These are phyloP conservation scores for Clarkia xantiana DNA, from an alignment of 345 rosid species.

Conservation along the genomic window DNA sequence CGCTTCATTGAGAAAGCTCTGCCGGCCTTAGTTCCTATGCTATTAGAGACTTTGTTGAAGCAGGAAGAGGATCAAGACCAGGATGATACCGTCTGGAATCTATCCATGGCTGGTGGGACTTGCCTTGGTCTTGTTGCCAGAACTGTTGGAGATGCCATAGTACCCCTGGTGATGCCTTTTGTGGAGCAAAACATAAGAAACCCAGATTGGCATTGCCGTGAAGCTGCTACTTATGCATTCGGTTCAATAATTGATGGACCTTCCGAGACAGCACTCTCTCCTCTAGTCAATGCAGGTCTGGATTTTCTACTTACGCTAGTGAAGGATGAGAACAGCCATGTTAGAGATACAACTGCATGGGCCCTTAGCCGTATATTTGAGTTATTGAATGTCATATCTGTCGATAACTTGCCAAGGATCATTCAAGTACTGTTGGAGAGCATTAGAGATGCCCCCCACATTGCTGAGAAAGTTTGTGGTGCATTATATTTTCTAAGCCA, in stretches of 20 bases:
- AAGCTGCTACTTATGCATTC: slow-evolving; percentile 92
- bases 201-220: slow-evolving; percentile 74
- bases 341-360: slow-evolving; percentile 95
- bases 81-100: slow-evolving; percentile 74
- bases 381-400: slow-evolving; percentile 65
- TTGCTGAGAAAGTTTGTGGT: slow-evolving; percentile 90
- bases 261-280: slow-evolving; percentile 51
- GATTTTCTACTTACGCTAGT: slow-evolving; percentile 67
- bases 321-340: slow-evolving; percentile 79
- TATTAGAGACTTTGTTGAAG: slow-evolving; percentile 75
- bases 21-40: slow-evolving; percentile 56
- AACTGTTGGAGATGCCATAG: slow-evolving; percentile 81
- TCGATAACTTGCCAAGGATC: slow-evolving; percentile 49
- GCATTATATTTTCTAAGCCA: slow-evolving; percentile 89
- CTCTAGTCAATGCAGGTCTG: slow-evolving; percentile 64
- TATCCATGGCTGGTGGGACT: slow-evolving; percentile 97
- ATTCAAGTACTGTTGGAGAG: slow-evolving; percentile 57
- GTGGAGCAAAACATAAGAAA: slow-evolving; percentile 60
- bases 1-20: slow-evolving; percentile 72
- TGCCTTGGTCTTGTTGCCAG: slow-evolving; percentile 90
- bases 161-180: slow-evolving; percentile 89
- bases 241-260: slow-evolving; percentile 96
- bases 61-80: slow-evolving; percentile 95
- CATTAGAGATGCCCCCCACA: slow-evolving; percentile 62
- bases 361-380: slow-evolving; percentile 84